A percentile compares a stretch with the other conserved stretches of the same genome.
Conservation (phyloP, 192 early-diverging fungal genomes). For the Spinellus fusiger region DNA sequence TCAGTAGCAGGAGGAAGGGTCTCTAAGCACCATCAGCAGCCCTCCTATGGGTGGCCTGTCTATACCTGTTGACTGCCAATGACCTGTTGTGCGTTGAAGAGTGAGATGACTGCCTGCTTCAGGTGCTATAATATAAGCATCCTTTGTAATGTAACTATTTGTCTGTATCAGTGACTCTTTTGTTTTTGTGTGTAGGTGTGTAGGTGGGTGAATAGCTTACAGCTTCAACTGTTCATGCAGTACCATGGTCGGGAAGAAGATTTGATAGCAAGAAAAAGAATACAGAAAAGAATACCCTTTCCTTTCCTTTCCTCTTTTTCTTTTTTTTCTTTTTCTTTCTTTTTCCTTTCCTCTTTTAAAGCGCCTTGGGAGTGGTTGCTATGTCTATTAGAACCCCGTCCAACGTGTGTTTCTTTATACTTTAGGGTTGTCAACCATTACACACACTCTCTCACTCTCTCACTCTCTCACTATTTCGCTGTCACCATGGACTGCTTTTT, state of each 20-base stretch:
- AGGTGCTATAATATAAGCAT: conserved; percentile 55
- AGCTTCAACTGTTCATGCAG: conserved; percentile 1
- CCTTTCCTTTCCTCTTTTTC: neutral
- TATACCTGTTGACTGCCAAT: conserved; percentile 14
- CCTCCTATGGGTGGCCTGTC: neutral
- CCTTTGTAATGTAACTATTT: conserved; percentile 47
- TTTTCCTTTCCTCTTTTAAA: no score
- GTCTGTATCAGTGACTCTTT: no score
- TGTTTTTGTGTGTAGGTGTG: neutral
- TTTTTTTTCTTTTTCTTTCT: neutral
- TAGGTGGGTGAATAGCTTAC: neutral
- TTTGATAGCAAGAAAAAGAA: neutral
- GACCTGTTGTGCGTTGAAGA: conserved; percentile 46
- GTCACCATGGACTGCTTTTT: no score
- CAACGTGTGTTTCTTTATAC: neutral
- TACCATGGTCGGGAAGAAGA: neutral
- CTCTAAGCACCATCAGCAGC: conserved; percentile 12
- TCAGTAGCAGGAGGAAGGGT: conserved; percentile 30
- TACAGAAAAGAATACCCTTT: neutral
- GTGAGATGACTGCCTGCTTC: conserved; percentile 49
- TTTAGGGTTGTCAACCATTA: neutral
- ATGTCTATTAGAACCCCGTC: neutral
- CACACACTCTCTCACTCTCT: neutral
- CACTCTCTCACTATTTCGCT: no score
- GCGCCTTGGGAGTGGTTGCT: neutral